Evolutionary conservation across 78 protist species (phyloP), one percentile per base, ranked within the genome.

Genomic region (Cavenderia fasciculata): DNA sequence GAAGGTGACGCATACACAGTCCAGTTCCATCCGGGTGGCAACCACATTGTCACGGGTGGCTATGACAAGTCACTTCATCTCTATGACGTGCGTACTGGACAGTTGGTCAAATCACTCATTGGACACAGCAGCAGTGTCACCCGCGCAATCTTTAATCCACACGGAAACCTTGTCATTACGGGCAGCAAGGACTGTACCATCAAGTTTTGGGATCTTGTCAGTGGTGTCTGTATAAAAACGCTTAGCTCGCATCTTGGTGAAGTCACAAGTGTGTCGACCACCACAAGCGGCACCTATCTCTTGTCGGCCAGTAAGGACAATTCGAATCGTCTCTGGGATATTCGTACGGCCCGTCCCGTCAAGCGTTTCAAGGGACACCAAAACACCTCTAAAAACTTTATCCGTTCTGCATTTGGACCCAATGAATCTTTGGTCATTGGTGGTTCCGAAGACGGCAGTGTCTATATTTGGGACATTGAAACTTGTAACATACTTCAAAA

Each of bases 181-280:
- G 98, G 98, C 27, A 71, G 93, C 23, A 96, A 96, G 77, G 98
- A 97, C 84, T 21, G 86, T 52, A 89, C 95, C 43, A 74, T 97
- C 27, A 89, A 85, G 34, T 94, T 97, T 54, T 97, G 99, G 99
- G 99, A 97, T 88, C 71, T 95, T 18, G 69, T 63, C 7, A 77
- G 94, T 31, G 98, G 97, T 36, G 68, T 94, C 7, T 94, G 97
- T 46, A 70, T 97, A 47, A 72, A 88, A n/a, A 95, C 96, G 23
- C 14, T 96, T 2, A 40, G 61, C n/a, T 34, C 74, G 5, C 95
- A 91, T 52, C 63, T 95, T n/a, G 96, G 97, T 43, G 98, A 96
- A 52, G 93, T 96, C 12, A 87, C 98, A 21, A 84, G 93, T 1
- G 92, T 96, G n/a, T 92, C 73, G 14, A 59, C 93, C 27, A 92